Base-by-base conservation (phyloP, 164 flowering plant species). In the Saururus chinensis region DNA sequence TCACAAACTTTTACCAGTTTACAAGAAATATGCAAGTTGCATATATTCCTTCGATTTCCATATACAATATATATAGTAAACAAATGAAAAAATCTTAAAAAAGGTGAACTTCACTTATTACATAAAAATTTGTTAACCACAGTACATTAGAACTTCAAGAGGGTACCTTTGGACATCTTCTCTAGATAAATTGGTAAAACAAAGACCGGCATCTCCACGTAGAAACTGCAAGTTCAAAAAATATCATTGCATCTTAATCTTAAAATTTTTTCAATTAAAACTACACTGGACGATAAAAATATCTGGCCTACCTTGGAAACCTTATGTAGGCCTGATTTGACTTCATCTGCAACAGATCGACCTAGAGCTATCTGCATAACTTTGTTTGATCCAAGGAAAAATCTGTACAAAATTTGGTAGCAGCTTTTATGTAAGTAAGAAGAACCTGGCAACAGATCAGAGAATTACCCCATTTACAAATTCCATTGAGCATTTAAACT, bases 361-460 rank as follows among this genome's bases (percentile, higher is more conserved):
- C 97, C 97, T 0, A 90, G 69, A 22, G 96, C 69, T 62, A 88
- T 71, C 66, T 88, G 91, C 97, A 91, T 91, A 23, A 91, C 96
- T 76, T 91, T 88, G 76, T 91, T 91, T 45, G 96, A 86, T 7
- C 96, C 96, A 51, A 91, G 92, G 63, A 91, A 91, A 65, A 91
- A 91, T 68, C 93, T 90, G 76, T 9, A 40, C 19, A 42, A 21
- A 19, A 12, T 35, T 30, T 2, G 37, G 12, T 40, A 21, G 9
- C 57, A 35, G 23, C 23, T 40, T 4, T 11, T 21, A 53, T 21
- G 19, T 53, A n/a, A 53, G 17, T 53, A 53, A 19, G 21, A 53
- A 0, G 22, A 53, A 3, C 19, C 23, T 12, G 1, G 12, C 56
- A n/a, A 53, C 23, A n/a, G 1, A 56, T 2, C 2, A 30, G 37